Conservation (phyloP, 495 filamentous ascomycete genomes). For the Neurospora sublineolata region DNA sequence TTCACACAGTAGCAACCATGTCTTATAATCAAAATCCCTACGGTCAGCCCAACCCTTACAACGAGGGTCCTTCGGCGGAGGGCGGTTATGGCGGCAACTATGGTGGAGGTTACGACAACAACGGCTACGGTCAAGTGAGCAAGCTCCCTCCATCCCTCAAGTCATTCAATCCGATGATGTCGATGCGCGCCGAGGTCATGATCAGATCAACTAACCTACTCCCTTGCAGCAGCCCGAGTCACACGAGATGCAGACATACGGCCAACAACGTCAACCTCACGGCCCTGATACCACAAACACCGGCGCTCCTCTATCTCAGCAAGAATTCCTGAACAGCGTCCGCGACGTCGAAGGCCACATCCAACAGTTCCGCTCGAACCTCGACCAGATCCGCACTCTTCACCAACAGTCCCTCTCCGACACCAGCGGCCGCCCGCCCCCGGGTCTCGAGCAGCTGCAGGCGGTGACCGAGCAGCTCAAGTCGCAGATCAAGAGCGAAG, state of each 20-base stretch:
- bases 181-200: not conserved
- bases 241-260: slow-evolving; percentile 30
- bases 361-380: slow-evolving; percentile 38
- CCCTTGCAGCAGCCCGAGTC: slow-evolving; percentile 17
- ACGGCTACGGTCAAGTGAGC: slow-evolving; percentile 20
- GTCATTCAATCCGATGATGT: not conserved
- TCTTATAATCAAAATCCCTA: slow-evolving; percentile 29
- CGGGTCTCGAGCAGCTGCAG: slow-evolving; percentile 47
- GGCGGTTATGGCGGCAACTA: slow-evolving; percentile 31
- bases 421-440: slow-evolving; percentile 35
- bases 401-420: slow-evolving; percentile 50
- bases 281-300: slow-evolving; percentile 14
- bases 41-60: slow-evolving; percentile 27
- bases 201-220: not conserved
- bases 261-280: slow-evolving; percentile 3
- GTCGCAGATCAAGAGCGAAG: slow-evolving; percentile 52
- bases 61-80: slow-evolving; percentile 31
- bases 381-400: slow-evolving; percentile 45
- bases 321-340: slow-evolving; percentile 51
- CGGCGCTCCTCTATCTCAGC: slow-evolving; percentile 32
- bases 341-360: slow-evolving; percentile 47
- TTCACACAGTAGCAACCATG: slow-evolving; percentile 22
- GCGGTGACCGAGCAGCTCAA: slow-evolving; percentile 49
- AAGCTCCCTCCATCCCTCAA: not conserved
- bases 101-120: not conserved